Percentiles rank a stretch among this genome's conserved stretches.
Evolutionary conservation across 805 yeast species (phyloP).

Genomic region (Dipodascopsis uninucleata): DNA sequence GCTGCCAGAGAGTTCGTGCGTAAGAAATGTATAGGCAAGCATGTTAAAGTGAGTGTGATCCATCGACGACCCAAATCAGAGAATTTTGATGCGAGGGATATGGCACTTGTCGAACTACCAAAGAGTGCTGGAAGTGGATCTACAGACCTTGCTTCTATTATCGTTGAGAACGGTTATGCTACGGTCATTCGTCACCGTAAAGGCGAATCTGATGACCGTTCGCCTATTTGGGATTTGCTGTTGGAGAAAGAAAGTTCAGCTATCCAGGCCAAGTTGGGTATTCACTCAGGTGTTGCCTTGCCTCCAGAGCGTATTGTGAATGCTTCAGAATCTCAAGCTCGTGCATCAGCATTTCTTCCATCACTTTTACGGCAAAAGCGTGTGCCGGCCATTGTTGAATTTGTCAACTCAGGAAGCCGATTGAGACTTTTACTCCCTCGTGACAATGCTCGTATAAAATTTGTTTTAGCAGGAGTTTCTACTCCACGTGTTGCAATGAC

Average conservation of each 20-base stretch:
- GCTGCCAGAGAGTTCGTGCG: constrained; percentile 75
- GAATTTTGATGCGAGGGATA: constrained; percentile 59
- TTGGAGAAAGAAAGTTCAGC: constrained; percentile 67
- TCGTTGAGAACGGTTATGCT: constrained; percentile 68
- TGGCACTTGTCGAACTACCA: constrained; percentile 49
- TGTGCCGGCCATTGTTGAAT: constrained; percentile 69
- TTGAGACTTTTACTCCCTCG: constrained; percentile 63
- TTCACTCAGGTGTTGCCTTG: constrained; percentile 56
- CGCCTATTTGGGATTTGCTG: constrained; percentile 73
- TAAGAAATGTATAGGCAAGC: constrained; percentile 64
- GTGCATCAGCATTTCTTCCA: constrained; percentile 71
- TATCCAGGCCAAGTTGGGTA: constrained; percentile 54
- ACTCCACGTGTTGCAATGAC: constrained; percentile 38
- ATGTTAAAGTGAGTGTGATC: constrained; percentile 57
- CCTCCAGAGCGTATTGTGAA: constrained; percentile 64
- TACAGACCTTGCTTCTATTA: constrained; percentile 54
- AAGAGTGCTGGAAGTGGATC: constrained; percentile 40
- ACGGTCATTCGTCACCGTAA: constrained; percentile 74
- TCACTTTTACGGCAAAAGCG: constrained; percentile 63
- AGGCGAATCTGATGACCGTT: constrained; percentile 62
- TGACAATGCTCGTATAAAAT: constrained; percentile 64
- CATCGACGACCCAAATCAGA: constrained; percentile 61
- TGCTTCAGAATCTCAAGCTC: constrained; percentile 68
- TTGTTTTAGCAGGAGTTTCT: constrained; percentile 72
- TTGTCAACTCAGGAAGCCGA: constrained; percentile 63